A percentile compares a stretch with the other conserved stretches of the same genome.
Conservation (phyloP, 2,329 filamentous ascomycete genomes). For the Claviceps sorghi region DNA sequence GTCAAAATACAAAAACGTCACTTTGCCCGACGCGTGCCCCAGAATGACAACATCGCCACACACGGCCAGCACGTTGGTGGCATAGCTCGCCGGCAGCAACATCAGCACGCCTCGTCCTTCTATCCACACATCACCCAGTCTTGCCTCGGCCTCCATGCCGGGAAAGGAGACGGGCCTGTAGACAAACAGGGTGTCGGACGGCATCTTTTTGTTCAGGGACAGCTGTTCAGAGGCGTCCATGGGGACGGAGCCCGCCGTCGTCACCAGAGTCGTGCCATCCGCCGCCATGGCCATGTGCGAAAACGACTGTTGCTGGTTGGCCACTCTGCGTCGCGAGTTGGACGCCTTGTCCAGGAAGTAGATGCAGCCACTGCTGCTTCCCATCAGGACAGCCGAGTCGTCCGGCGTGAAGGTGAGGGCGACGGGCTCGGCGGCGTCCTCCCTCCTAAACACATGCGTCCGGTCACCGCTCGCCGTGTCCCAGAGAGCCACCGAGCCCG, state of each 20-base stretch:
- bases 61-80: conserved; percentile 4
- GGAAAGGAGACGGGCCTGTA: conserved; percentile 7
- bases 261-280: conserved; percentile 4
- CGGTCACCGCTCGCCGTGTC: conserved; percentile 3
- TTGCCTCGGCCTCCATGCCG: conserved; percentile 6
- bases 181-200: conserved; percentile 4
- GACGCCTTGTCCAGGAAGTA: conserved; percentile 4
- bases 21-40: conserved; percentile 7
- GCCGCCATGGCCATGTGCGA: conserved; percentile 4
- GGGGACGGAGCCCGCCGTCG: conserved; percentile 5
- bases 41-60: conserved; percentile 6
- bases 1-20: conserved; percentile 7
- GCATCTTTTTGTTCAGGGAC: conserved; percentile 3
- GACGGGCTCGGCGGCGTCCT: conserved; percentile 1
- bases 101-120: conserved; percentile 5
- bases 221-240: not conserved
- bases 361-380: conserved; percentile 3
- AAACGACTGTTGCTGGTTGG: conserved; percentile 6
- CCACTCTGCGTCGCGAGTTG: conserved; percentile 2
- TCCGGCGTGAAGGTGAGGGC: conserved; percentile 3
- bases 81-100: conserved; percentile 5
- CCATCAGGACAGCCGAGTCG: conserved; percentile 5
- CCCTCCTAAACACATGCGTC: conserved; percentile 2
- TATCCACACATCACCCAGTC: conserved; percentile 6
- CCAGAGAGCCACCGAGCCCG: conserved; percentile 9